Evolutionary conservation across 441 rosid genomes (phyloP), one percentile per base, ranked within the genome.

Genomic region (Bruguiera hainesii): DNA sequence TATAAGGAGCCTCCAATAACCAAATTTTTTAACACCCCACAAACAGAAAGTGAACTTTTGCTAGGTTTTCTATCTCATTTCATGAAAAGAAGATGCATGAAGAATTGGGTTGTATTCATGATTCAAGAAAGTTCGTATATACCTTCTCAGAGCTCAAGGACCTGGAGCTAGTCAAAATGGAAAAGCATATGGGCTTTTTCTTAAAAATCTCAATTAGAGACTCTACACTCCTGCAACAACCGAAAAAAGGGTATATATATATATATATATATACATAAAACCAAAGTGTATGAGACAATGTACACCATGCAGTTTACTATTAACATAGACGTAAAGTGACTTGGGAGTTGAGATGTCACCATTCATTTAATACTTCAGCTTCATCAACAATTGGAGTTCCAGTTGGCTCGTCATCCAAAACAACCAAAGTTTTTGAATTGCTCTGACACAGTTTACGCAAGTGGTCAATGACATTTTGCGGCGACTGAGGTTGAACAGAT

Each of bases 361-460:
- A 95, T 89, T 95, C 99, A 55, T 97, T 95, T 74, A 95, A 77
- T 68, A 95, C 97, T 83, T 95, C 99, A 68, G 89, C 87, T 46
- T 84, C 93, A 77, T 91, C 96, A 82, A 95, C 97, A 28, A 98
- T 95, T 81, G 91, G 99, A 58, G 98, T 95, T 79, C 99, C 98
- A 30, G 98, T 91, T 71, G 99, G 97, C 77, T 95, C 99, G 76
- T 95, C 99, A 76, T 95, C 99, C 77, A 95, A 88, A 75, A 95
- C 99, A 68, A 91, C 93, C 80, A 91, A 72, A 16, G 90, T 85
- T 78, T 86, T 95, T 31, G 87, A 81, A 71, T 80, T 89, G 59
- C 72, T 84, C 81, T 71, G 80, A 63, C 87, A 88, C 70, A 95
- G 71, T 75, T 63, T 79, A 61, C 60, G 85, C 68, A 90, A 86